phyloP scores from a whole-genome alignment of 2,329 filamentous ascomycete genomes.

The Alternaria brassicae region DNA sequence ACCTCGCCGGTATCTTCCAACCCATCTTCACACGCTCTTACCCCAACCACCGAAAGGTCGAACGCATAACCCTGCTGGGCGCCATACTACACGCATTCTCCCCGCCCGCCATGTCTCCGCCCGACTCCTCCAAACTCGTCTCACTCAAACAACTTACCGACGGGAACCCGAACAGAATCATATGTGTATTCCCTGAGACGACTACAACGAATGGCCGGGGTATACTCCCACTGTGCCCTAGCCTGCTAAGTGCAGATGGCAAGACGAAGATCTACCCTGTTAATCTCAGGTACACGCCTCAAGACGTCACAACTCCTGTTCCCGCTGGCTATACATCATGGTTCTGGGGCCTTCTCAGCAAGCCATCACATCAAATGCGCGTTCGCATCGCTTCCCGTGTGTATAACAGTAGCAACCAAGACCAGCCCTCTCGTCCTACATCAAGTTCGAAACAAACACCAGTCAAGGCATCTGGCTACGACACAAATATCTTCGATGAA shows the following conservation, averaged over 20 bases:
- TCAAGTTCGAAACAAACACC: conserved; percentile 13
- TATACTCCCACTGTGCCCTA: conserved; percentile 82
- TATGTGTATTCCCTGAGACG: conserved; percentile 92
- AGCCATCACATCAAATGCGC: conserved; percentile 86
- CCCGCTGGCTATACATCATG: conserved; percentile 76
- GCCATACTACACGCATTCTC: conserved; percentile 78
- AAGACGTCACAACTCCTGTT: conserved; percentile 89
- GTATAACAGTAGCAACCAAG: conserved; percentile 44
- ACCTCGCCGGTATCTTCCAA: conserved; percentile 94
- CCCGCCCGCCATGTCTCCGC: conserved; percentile 55
- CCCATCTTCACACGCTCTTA: conserved; percentile 91
- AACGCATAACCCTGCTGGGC: conserved; percentile 75
- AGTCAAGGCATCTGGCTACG: conserved; percentile 32
- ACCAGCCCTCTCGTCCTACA: conserved; percentile 20
- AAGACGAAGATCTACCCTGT: conserved; percentile 85
- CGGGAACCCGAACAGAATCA: conserved; percentile 74
- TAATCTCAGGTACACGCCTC: conserved; percentile 85
- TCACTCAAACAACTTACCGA: conserved; percentile 61
- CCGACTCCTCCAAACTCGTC: conserved; percentile 44
- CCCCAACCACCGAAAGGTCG: conserved; percentile 74
- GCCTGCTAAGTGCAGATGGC: conserved; percentile 71
- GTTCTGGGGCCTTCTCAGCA: conserved; percentile 83
- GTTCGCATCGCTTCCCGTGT: conserved; percentile 87
- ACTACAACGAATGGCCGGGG: conserved; percentile 93
- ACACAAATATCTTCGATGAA: conserved; percentile 45